A percentile compares a stretch with the other conserved stretches of the same genome.
Conservation (phyloP, 257 asterid species). For the Solanum paucissectum region DNA sequence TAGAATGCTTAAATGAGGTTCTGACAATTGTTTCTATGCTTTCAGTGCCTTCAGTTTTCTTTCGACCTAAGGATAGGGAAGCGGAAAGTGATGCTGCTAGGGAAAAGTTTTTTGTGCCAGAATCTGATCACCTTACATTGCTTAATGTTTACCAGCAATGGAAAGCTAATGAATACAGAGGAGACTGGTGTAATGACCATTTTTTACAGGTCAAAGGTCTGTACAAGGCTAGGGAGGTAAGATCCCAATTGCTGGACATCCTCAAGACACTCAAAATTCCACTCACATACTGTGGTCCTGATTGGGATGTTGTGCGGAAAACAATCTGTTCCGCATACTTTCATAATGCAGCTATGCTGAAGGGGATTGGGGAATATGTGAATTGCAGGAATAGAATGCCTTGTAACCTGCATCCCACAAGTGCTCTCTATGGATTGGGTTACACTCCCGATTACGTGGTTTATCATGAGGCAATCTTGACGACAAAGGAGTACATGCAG, state of each 20-base stretch:
- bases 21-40: constrained; percentile 91
- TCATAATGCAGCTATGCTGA: constrained; percentile 68
- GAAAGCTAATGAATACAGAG: constrained; percentile 65
- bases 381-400: constrained; percentile 90
- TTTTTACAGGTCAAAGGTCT: constrained; percentile 79
- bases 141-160: constrained; percentile 81
- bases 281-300: constrained; percentile 65
- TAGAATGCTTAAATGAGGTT: constrained; percentile 74
- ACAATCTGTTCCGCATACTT: constrained; percentile 89
- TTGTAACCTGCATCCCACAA: constrained; percentile 83
- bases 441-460: constrained; percentile 85
- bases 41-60: constrained; percentile 85
- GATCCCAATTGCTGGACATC: constrained; percentile 73
- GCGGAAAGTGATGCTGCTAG: constrained; percentile 92
- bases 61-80: constrained; percentile 82
- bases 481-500: constrained; percentile 86
- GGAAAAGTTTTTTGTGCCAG: constrained; percentile 88
- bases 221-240: constrained; percentile 74
- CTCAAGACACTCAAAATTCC: constrained; percentile 62
- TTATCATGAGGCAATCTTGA: constrained; percentile 73
- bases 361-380: constrained; percentile 77
- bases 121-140: constrained; percentile 82
- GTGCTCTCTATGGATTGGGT: constrained; percentile 73
- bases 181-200: constrained; percentile 93
- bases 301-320: constrained; percentile 74